These are phyloP conservation scores for Ogataea sp. DNA, from an alignment of 805 yeast genomes.

Conservation along the genomic window DNA sequence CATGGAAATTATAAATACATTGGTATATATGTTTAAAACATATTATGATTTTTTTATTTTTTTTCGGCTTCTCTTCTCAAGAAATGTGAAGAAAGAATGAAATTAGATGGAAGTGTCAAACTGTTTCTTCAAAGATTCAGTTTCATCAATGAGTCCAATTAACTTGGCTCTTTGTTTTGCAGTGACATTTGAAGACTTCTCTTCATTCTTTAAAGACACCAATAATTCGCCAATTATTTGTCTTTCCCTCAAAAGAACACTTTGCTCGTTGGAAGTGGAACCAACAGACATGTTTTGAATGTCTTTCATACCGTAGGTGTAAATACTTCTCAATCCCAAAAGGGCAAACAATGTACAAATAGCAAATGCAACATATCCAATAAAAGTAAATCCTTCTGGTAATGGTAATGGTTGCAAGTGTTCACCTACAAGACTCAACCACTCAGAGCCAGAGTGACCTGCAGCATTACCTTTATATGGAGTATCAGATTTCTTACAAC, in stretches of 20 bases:
- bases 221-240: slow-evolving; percentile 8
- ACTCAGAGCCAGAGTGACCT: slow-evolving; percentile 40
- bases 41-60: no score
- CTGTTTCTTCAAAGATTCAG: slow-evolving; percentile 11
- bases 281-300: slow-evolving; percentile 16
- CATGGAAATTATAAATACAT: no score
- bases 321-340: slow-evolving; percentile 52
- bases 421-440: slow-evolving; percentile 55
- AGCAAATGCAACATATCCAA: slow-evolving; percentile 59
- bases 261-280: slow-evolving; percentile 19
- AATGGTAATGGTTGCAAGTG: slow-evolving; percentile 51
- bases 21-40: no score
- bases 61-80: no score
- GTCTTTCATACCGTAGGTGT: slow-evolving; percentile 60
- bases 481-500: slow-evolving; percentile 40
- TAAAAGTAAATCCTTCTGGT: slow-evolving; percentile 63
- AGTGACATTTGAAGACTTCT: slow-evolving; percentile 1
- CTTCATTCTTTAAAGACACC: slow-evolving; percentile 9
- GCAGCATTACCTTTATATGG: slow-evolving; percentile 64
- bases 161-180: slow-evolving; percentile 5
- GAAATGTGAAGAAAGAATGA: background rate
- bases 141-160: slow-evolving; percentile 12
- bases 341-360: slow-evolving; percentile 49
- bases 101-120: background rate
- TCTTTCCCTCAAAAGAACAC: slow-evolving; percentile 15